A percentile compares a stretch with the other conserved stretches of the same genome.
Evolutionary conservation across 164 flowering plant genomes (phyloP).

Genomic region (Aristolochia contorta): DNA sequence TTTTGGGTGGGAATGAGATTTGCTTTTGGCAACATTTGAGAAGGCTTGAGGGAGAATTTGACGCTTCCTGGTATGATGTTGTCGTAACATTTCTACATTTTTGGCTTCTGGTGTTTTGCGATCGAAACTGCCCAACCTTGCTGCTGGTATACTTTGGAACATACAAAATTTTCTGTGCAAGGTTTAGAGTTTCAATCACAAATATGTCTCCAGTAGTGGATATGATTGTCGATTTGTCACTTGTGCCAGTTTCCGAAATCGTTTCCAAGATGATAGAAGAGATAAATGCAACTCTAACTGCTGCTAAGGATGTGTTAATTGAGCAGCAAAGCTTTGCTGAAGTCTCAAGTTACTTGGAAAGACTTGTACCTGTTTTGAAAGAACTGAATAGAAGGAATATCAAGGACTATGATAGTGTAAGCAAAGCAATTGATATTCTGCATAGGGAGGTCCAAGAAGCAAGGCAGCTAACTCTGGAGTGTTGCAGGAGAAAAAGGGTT

Average conservation of each 20-base stretch:
- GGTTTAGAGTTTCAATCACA: not conserved
- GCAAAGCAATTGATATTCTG: slow-evolving; percentile 32
- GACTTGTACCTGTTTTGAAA: slow-evolving; percentile 36
- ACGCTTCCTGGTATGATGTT: no score
- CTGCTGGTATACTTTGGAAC: no score
- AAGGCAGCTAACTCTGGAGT: slow-evolving; percentile 34
- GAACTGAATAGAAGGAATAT: slow-evolving; percentile 31
- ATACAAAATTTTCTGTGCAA: no score
- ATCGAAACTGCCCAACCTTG: no score
- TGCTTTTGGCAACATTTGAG: no score
- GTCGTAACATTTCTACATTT: no score
- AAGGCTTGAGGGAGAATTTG: no score
- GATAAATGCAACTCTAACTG: slow-evolving; percentile 16
- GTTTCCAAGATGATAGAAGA: slow-evolving; percentile 28
- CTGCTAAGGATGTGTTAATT: slow-evolving; percentile 38
- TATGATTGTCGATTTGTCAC: slow-evolving; percentile 12
- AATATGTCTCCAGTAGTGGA: slow-evolving; percentile 17
- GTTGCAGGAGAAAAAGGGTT: slow-evolving; percentile 44
- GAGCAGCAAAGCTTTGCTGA: slow-evolving; percentile 43
- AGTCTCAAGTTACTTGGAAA: slow-evolving; percentile 37
- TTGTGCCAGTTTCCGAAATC: slow-evolving; percentile 29
- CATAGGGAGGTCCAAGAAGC: slow-evolving; percentile 33
- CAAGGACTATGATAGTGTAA: slow-evolving; percentile 26
- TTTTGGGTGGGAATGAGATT: no score
- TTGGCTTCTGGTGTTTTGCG: no score